Percentiles rank a stretch among this genome's conserved stretches.
phyloP scores from a whole-genome alignment of 495 filamentous ascomycete genomes.

The Neurospora terricola region DNA sequence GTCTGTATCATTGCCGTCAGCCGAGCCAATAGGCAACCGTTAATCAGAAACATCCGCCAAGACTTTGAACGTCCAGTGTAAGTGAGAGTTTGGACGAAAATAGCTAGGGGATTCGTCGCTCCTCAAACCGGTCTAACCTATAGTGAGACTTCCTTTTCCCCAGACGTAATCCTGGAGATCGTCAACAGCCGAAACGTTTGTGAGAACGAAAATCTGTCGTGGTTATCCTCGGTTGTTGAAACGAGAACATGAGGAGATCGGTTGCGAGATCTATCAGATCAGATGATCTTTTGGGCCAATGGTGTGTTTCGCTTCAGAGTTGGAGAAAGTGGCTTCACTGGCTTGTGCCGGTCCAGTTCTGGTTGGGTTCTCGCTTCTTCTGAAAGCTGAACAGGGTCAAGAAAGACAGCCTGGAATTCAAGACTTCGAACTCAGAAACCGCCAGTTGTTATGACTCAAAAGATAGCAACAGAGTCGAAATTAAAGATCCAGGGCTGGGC shows the following conservation, averaged over 20 bases:
- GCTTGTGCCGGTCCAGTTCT: background rate
- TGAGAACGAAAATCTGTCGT: background rate
- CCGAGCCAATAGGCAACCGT: background rate
- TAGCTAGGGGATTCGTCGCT: background rate
- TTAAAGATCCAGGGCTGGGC: background rate
- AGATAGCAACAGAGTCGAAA: background rate
- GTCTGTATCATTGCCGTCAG: background rate
- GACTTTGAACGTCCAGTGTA: background rate
- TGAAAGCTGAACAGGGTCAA: background rate
- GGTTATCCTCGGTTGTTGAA: background rate
- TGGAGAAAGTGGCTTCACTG: background rate
- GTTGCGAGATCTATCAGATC: background rate
- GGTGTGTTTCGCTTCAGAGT: background rate
- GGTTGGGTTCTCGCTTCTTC: background rate
- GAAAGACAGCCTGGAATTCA: background rate
- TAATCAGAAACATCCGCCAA: background rate
- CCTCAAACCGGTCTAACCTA: background rate
- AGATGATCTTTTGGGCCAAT: background rate
- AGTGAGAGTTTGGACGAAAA: background rate
- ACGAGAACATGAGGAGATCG: background rate
- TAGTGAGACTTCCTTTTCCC: background rate
- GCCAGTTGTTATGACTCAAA: background rate
- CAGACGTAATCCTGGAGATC: background rate
- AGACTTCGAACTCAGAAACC: background rate
- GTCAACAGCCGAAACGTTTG: background rate